Evolutionary conservation across 495 filamentous ascomycete genomes (phyloP), one percentile per base, ranked within the genome.

Genomic region (Penicillium steckii): DNA sequence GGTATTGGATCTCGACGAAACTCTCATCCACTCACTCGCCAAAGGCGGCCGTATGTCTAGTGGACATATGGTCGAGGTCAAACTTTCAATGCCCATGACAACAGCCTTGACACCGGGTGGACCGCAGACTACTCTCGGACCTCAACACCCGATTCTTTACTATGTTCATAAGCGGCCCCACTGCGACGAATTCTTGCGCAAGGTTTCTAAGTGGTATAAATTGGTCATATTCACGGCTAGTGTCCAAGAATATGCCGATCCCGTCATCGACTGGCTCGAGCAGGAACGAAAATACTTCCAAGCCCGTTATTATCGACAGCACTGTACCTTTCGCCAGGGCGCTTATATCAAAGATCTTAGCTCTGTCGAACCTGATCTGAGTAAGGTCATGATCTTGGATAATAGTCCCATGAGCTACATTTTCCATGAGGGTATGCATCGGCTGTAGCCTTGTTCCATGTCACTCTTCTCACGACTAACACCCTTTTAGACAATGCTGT

Each of bases 41-140:
- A 97, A 96, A 67, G 94, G 94, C 23, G 92, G 93, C 29, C 83
- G 91, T 33, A 97, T 96, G 91, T 89, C 86, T 58, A 92, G 89
- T 22, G 94, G 94, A 19, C 95, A 98, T 70, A 97, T 97, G 94
- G 93, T 98, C 26, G 94, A 98, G 73, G 94, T 98, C 57, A 94
- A 93, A 61, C 80, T 97, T 43, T 83, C 86, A 59, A 74, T 81
- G 46, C 74, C 80, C 12, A 72, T 82, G 57, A 81, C 81, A 17
- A 78, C 82, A 27, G 77, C 83, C 50, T 71, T 82, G 45, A 77
- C 78, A 24, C 80, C 81, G 25, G 84, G 85, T 33, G 85, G 80
- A 32, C 73, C 74, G 15, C 82, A 83, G 47, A 74, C 81, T 21
- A 81, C 81, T 13, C 66, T 90, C 33, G 91, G 88, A 9, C 88